phyloP scores from a whole-genome alignment of 1,284 basidiomycete genomes.

The Sanguinoderma infundibulare region DNA sequence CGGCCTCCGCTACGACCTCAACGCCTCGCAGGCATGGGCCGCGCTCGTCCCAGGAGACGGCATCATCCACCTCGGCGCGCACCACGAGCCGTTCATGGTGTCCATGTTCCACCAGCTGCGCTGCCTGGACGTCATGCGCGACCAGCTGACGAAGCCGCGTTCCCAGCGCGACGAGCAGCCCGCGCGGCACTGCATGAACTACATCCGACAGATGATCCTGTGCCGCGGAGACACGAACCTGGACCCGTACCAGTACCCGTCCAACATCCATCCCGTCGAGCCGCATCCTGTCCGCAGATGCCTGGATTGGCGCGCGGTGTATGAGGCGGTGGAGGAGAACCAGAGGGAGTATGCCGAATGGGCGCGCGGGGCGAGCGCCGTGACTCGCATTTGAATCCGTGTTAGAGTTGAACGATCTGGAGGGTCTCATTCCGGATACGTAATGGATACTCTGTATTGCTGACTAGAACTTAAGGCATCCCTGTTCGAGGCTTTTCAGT shows the following conservation, averaged over 20 bases:
- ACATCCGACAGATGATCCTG: conserved; percentile 28
- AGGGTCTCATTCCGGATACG: too few relatives aligned
- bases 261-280: conserved; percentile 24
- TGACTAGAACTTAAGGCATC: too few relatives aligned
- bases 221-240: conserved; percentile 29
- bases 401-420: background rate
- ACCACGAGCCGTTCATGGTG: conserved; percentile 23
- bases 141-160: conserved; percentile 23
- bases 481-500: too few relatives aligned
- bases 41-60: conserved; percentile 27
- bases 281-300: conserved; percentile 25
- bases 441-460: background rate
- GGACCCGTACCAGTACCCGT: conserved; percentile 30
- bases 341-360: conserved; percentile 20
- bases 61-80: conserved; percentile 22
- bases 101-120: conserved; percentile 31
- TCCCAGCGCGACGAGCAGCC: conserved; percentile 18
- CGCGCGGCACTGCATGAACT: conserved; percentile 30
- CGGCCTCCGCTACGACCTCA: conserved; percentile 22
- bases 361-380: background rate
- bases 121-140: conserved; percentile 29
- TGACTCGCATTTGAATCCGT: background rate
- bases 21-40: conserved; percentile 23
- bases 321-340: conserved; percentile 24
- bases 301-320: conserved; percentile 30